Base-by-base conservation (phyloP, 257 asterid genomes). In the Fraxinus excelsior region DNA sequence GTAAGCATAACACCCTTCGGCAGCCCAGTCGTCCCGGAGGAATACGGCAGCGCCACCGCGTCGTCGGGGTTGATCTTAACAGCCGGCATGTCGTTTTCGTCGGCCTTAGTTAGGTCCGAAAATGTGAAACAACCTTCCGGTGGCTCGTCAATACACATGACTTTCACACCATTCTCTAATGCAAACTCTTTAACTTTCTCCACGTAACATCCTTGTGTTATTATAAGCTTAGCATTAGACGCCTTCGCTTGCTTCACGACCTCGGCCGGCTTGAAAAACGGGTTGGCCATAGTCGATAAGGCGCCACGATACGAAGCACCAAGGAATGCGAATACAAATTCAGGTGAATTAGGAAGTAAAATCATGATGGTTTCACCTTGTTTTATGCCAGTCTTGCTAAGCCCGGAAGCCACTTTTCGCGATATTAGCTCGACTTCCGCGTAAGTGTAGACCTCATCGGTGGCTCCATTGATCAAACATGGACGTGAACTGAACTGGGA, bases 1-100 rank as follows among this genome's bases (percentile, higher is more conserved):
- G 99, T 95, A 42, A 94, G 86, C 98, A 94, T 94, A 80, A 94
- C 98, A 4, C 98, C 98, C 81, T 94, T 94, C 5, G 99, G 98
- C 29, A 95, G 79, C 72, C 99, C 99, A 4, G 98, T 95, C 49
- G 99, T 95, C 6, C 99, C 99, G 34, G 98, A 95, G 42, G 98
- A 91, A 82, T 93, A 95, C 72, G 98, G 99, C 80, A 95, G 85
- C 4, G 98, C 96, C 79, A 95, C 98, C 82, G 84, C 94, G 64
- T 93, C 98, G 4, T 91, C 94, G 0, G 96, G 81, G 44, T 46
- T 49, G 71, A 91, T 85, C 18, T 86, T 78, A 71, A 86, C 96
- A 34, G 78, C 89, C 71, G 97, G 94, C 70, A 89, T 35, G 0
- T 89, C 94, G 0, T 6, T n/a, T 37, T 89, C 98, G 1, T 90